Conservation (phyloP, 2,329 filamentous ascomycete genomes). For the Stemphylium lycopersici region DNA sequence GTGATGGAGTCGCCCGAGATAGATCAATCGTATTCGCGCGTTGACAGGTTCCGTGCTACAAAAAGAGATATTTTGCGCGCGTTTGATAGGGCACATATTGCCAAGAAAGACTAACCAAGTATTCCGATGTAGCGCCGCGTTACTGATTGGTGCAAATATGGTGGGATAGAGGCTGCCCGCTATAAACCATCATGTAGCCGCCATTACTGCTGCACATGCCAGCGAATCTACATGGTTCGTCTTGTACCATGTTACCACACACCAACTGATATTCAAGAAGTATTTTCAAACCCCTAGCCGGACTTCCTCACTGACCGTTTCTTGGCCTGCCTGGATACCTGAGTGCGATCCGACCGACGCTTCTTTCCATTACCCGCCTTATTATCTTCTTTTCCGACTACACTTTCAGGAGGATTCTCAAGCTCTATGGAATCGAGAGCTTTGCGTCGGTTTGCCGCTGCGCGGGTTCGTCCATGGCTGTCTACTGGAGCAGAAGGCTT, state of each 20-base stretch:
- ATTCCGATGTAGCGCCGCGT: not conserved
- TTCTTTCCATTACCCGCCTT: not conserved
- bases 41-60: too few relatives aligned
- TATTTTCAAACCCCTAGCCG: not conserved
- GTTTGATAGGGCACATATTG: not conserved
- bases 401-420: not conserved
- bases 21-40: too few relatives aligned
- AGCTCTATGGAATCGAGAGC: not conserved
- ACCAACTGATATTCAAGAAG: not conserved
- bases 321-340: not conserved
- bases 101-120: not conserved
- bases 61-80: not conserved
- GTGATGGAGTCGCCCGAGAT: not conserved
- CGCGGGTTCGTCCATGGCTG: slow-evolving; percentile 9
- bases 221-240: not conserved
- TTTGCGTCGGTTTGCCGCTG: slow-evolving; percentile 6
- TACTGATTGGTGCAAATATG: not conserved
- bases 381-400: not conserved
- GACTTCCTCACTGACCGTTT: not conserved
- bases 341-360: not conserved
- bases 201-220: not conserved
- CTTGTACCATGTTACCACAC: not conserved
- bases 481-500: slow-evolving; percentile 2
- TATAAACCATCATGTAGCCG: not conserved
- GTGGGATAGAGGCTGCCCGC: not conserved